These are phyloP conservation scores for Ophiostoma australiae DNA, from an alignment of 2,329 filamentous ascomycete genomes.

Conservation along the genomic window DNA sequence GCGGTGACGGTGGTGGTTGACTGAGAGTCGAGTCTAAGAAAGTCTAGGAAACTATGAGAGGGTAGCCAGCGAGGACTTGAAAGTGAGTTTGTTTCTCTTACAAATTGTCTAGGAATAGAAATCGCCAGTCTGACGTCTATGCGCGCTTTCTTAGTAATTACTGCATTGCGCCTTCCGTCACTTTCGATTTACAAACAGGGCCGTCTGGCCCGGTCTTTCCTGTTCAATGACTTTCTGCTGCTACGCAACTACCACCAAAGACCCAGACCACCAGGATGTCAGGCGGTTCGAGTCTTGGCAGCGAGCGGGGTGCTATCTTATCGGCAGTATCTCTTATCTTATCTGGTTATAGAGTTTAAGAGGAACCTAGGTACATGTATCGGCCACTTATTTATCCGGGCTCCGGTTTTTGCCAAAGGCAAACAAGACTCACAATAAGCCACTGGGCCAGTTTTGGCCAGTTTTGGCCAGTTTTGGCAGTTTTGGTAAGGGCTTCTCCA, in stretches of 20 bases:
- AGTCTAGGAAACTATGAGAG: background rate
- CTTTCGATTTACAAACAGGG: slow-evolving; percentile 4
- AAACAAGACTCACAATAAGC: background rate
- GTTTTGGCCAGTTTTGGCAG: background rate
- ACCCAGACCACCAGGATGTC: background rate
- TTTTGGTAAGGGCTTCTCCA: slow-evolving; percentile 23
- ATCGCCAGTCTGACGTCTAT: background rate
- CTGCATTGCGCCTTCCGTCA: slow-evolving; percentile 2
- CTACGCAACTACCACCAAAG: background rate
- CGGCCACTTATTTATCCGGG: slow-evolving; percentile 21
- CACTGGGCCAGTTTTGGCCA: slow-evolving; percentile 7
- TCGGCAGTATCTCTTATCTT: slow-evolving; percentile 12
- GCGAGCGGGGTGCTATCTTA: slow-evolving; percentile 1
- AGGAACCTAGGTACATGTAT: background rate
- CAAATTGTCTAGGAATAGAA: background rate
- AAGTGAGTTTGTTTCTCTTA: background rate
- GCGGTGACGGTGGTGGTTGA: background rate
- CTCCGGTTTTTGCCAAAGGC: background rate
- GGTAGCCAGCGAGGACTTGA: background rate
- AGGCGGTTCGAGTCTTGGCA: slow-evolving; percentile 12
- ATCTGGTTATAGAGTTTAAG: background rate
- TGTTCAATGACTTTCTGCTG: background rate
- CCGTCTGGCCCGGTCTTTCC: slow-evolving; percentile 10
- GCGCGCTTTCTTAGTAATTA: background rate
- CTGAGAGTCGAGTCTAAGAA: background rate